Percentiles rank a stretch among this genome's conserved stretches.
These are phyloP conservation scores for Orbilia ellipsospora DNA, from an alignment of 2,329 filamentous ascomycete species.

Conservation along the genomic window DNA sequence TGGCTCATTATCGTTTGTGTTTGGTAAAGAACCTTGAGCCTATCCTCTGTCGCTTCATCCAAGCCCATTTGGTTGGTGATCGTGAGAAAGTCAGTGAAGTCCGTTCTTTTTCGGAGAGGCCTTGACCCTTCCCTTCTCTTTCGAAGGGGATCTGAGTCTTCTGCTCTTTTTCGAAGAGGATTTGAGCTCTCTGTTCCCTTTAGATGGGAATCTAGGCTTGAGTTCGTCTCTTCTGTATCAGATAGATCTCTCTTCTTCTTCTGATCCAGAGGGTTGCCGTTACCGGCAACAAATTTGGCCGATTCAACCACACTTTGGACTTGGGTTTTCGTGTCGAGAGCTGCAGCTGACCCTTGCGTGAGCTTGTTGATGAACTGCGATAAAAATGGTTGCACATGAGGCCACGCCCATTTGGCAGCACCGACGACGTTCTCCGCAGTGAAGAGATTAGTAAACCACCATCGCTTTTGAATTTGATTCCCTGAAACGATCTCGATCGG, in stretches of 20 bases:
- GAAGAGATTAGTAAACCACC: slow-evolving; percentile 24
- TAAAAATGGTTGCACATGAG: slow-evolving; percentile 32
- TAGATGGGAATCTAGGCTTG: background rate
- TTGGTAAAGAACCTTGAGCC: slow-evolving; percentile 36
- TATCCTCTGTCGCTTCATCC: slow-evolving; percentile 42
- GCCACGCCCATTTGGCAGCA: slow-evolving; percentile 33
- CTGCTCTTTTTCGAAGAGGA: too few species aligned
- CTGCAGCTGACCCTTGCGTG: slow-evolving; percentile 27
- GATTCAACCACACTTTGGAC: slow-evolving; percentile 19
- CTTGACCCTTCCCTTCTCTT: background rate
- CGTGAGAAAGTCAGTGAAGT: slow-evolving; percentile 29
- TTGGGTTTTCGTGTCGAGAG: slow-evolving; percentile 23
- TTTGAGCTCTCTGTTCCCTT: too few species aligned
- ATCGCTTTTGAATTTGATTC: slow-evolving; percentile 27
- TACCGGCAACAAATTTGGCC: slow-evolving; percentile 33
- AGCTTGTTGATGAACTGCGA: slow-evolving; percentile 49
- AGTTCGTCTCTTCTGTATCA: background rate
- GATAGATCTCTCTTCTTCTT: slow-evolving; percentile 47
- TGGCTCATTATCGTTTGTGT: slow-evolving; percentile 48
- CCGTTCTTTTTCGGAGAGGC: slow-evolving; percentile 30
- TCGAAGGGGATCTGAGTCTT: slow-evolving; percentile 7
- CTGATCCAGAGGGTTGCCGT: slow-evolving; percentile 41
- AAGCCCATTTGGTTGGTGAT: slow-evolving; percentile 44
- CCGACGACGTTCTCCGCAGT: slow-evolving; percentile 26
- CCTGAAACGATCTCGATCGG: background rate